A percentile compares a stretch with the other conserved stretches of the same genome.
phyloP scores from a whole-genome alignment of 1,284 basidiomycete genomes.

The Hymenochaete sp. region DNA sequence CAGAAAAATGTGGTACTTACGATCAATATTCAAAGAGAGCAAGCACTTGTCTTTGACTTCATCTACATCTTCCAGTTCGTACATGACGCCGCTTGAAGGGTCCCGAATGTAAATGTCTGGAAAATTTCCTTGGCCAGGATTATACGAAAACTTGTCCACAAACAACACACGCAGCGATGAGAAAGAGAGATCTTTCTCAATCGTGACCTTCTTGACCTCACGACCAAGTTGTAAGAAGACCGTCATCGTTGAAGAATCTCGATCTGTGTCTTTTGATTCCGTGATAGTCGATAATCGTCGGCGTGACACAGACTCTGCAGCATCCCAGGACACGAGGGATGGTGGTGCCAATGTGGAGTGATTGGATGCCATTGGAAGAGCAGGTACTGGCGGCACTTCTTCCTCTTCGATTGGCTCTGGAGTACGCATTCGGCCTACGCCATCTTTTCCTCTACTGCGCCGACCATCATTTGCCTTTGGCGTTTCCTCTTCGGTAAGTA shows the following conservation, averaged over 20 bases:
- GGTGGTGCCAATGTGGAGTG: constrained; percentile 28
- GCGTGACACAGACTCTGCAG: constrained; percentile 2
- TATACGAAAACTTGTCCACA: constrained; percentile 93
- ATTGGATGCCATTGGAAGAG: constrained; percentile 26
- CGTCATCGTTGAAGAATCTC: no score
- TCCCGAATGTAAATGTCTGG: constrained; percentile 95
- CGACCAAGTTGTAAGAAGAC: constrained; percentile 89
- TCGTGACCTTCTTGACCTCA: constrained; percentile 81
- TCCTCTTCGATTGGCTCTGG: constrained; percentile 29
- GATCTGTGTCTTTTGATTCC: constrained; percentile 26
- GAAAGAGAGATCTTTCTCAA: constrained; percentile 68
- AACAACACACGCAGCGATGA: constrained; percentile 78
- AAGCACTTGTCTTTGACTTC: constrained; percentile 86
- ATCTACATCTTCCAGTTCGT: constrained; percentile 92
- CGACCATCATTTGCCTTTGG: constrained; percentile 18
- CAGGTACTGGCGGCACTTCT: constrained; percentile 37
- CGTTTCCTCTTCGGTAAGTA: constrained; percentile 56
- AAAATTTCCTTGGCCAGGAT: constrained; percentile 88
- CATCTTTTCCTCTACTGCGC: constrained; percentile 22
- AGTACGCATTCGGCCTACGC: constrained; percentile 28
- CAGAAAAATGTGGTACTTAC: constrained; percentile 43
- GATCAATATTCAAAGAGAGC: constrained; percentile 91
- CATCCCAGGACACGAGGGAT: constrained; percentile 20
- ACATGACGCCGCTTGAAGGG: constrained; percentile 83
- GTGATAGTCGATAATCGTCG: no score